Conservation (phyloP, 2,329 filamentous ascomycete species). For the Ilyonectria robusta region DNA sequence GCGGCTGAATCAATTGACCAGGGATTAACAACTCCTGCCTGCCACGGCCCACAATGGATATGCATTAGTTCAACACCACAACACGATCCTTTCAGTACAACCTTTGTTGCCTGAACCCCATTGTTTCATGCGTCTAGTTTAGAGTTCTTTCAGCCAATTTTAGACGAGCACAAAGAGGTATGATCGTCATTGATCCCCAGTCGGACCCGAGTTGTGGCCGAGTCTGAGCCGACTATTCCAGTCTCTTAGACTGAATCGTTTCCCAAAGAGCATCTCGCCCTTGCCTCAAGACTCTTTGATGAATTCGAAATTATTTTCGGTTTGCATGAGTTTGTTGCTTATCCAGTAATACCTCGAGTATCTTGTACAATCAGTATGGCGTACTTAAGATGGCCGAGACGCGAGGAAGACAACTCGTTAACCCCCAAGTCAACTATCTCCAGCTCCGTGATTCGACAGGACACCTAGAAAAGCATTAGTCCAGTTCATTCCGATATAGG, state of each 20-base stretch:
- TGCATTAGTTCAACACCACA: not conserved
- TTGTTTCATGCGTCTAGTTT: not conserved
- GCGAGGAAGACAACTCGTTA: not conserved
- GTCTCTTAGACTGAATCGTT: not conserved
- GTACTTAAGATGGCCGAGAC: conserved; percentile 4
- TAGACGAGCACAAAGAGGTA: not conserved
- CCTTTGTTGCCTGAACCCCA: not conserved
- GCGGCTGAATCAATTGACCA: not conserved
- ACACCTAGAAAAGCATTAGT: not conserved
- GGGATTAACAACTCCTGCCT: not conserved
- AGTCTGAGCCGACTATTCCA: not conserved
- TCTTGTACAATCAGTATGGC: not conserved
- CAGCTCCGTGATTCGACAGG: conserved; percentile 11
- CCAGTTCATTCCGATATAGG: no score
- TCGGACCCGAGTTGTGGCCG: not conserved
- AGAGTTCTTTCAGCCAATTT: not conserved
- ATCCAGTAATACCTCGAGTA: not conserved
- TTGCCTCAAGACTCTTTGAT: conserved; percentile 1
- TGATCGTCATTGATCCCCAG: not conserved
- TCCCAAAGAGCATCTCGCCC: not conserved
- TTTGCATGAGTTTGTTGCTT: not conserved
- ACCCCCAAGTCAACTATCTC: not conserved
- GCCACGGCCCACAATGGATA: not conserved
- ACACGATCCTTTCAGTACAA: not conserved
- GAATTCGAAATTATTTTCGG: not conserved